Conservation (phyloP, 345 rosid species). For the Mercurialis annua region DNA sequence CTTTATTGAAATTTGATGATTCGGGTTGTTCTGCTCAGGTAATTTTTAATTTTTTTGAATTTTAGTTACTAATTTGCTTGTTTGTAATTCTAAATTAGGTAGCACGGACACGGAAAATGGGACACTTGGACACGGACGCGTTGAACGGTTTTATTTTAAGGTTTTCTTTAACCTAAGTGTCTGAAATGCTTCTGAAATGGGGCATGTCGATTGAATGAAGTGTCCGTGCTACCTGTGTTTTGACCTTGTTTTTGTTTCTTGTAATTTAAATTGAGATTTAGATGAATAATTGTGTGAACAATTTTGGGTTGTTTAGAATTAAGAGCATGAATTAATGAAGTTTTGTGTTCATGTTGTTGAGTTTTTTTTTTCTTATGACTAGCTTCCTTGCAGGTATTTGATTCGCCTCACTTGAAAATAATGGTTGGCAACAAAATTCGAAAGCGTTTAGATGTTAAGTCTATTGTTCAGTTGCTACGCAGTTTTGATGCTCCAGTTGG, state of each 20-base stretch:
- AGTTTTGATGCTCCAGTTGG: constrained; percentile 68
- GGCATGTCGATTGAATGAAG: too few species aligned
- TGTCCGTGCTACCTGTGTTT: too few species aligned
- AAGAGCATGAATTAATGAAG: background rate
- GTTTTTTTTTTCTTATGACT: background rate
- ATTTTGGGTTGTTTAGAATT: background rate
- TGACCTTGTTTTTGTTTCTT: background rate
- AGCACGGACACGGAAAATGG: too few species aligned
- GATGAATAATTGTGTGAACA: background rate
- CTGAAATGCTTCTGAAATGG: too few species aligned
- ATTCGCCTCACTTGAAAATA: constrained; percentile 67
- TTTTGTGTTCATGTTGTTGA: background rate
- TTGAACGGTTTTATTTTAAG: too few species aligned
- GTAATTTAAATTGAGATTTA: background rate
- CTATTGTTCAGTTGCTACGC: constrained; percentile 66
- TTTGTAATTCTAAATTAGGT: background rate
- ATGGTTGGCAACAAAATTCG: constrained; percentile 63
- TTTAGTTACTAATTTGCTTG: background rate
- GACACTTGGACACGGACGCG: too few species aligned
- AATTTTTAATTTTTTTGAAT: background rate
- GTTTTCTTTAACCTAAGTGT: too few species aligned
- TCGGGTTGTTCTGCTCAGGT: constrained; percentile 65
- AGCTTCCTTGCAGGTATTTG: constrained; percentile 59
- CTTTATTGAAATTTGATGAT: constrained; percentile 51
- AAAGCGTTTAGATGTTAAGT: constrained; percentile 75